These are phyloP conservation scores for Vigna hirtella DNA, from an alignment of 306 rosid species.

Conservation along the genomic window DNA sequence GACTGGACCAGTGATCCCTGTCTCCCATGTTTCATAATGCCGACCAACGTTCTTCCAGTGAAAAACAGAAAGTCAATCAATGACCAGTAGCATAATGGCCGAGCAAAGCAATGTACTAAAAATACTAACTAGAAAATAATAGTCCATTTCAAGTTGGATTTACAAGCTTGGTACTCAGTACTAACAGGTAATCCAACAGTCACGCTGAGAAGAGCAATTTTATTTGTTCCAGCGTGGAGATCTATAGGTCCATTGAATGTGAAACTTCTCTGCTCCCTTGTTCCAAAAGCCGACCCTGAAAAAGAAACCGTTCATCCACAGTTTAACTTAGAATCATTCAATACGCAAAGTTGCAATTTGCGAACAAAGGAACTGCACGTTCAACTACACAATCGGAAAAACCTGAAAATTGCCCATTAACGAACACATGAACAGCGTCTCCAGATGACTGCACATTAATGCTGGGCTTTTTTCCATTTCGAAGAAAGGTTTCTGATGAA, in stretches of 20 bases:
- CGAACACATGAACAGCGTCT: constrained; percentile 84
- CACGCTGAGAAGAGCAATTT: constrained; percentile 83
- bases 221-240: constrained; percentile 77
- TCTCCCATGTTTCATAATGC: constrained; percentile 81
- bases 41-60: constrained; percentile 68
- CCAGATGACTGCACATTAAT: constrained; percentile 86
- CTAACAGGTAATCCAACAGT: constrained; percentile 93
- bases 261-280: constrained; percentile 74
- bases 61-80: constrained; percentile 12
- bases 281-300: constrained; percentile 90
- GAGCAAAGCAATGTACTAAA: constrained; percentile 19
- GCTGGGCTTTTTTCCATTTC: constrained; percentile 72
- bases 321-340: constrained; percentile 20
- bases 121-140: constrained; percentile 12
- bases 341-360: background rate
- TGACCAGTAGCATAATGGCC: background rate
- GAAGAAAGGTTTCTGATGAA: constrained; percentile 78
- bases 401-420: constrained; percentile 87
- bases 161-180: constrained; percentile 44
- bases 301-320: constrained; percentile 18
- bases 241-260: constrained; percentile 68
- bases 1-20: constrained; percentile 88
- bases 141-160: constrained; percentile 20
- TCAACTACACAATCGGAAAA: constrained; percentile 34
- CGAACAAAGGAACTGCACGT: constrained; percentile 31